These are phyloP conservation scores for Chaetoceros tenuissimus DNA, from an alignment of 108 stramenopile genomes.

Conservation along the genomic window DNA sequence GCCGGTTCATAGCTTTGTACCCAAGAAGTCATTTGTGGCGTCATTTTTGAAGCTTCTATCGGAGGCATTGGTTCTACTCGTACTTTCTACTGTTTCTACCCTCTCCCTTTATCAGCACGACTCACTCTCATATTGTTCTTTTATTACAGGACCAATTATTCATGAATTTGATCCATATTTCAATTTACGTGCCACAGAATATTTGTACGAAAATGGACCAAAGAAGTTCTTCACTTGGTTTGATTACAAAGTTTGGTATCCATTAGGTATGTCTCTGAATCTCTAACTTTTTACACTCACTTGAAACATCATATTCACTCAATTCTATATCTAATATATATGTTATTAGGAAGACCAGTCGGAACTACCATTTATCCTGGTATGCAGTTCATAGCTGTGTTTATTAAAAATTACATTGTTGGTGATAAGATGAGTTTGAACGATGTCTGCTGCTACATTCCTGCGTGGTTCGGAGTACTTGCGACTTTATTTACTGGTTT, in stretches of 20 bases:
- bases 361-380: constrained; percentile 99
- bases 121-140: background rate
- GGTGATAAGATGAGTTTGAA: constrained; percentile 70
- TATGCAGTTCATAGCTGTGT: constrained; percentile 91
- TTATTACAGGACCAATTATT: constrained; percentile 34
- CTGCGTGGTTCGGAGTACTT: constrained; percentile 84
- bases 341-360: constrained; percentile 64
- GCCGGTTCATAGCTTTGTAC: no score
- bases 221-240: constrained; percentile 80
- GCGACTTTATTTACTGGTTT: constrained; percentile 63
- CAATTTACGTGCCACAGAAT: constrained; percentile 86
- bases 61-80: no score
- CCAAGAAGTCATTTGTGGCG: no score
- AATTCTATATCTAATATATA: background rate
- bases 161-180: constrained; percentile 90
- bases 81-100: no score
- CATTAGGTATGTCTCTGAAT: constrained; percentile 53
- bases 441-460: constrained; percentile 88
- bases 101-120: background rate
- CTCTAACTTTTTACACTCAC: background rate
- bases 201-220: constrained; percentile 47
- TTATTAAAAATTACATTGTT: constrained; percentile 60
- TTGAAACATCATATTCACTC: background rate
- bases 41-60: no score
- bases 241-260: constrained; percentile 94